Evolutionary conservation across 805 yeast genomes (phyloP), one percentile per base, ranked within the genome.

Genomic region (Candida schatavii): DNA sequence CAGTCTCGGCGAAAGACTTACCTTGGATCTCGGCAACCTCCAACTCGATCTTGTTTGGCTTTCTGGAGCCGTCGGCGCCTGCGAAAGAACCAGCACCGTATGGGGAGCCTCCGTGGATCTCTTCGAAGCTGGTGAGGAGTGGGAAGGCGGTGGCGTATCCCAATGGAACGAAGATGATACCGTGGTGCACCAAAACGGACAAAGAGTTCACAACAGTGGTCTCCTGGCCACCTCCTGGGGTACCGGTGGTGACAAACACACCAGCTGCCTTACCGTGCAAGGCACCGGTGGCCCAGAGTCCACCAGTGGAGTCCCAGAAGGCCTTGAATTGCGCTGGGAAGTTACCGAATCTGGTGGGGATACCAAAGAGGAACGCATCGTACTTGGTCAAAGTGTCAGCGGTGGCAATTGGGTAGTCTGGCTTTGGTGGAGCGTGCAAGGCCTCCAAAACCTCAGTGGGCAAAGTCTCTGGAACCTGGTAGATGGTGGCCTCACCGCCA

Each of bases 51-150:
- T 68, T 77, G 42, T 80, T 58, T 35, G 89, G 85, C 49, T 61
- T 64, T 72, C 91, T 81, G 32, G 88, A 76, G 52, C 95, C 95
- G 56, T 83, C 88, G 19, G 79, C 68, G 49, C 84, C 91, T 27
- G 95, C 88, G 50, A 75, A 72, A 44, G 86, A 70, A 57, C 91
- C 93, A 34, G 95, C 88, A 65, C 95, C 95, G 85, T 88, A 88
- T 40, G 95, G 78, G 42, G 90, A 78, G 54, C 85, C 83, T 55
- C 95, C 95, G 58, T 83, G 90, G 43, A 76, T 72, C 67, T 83
- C 90, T 17, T 71, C 74, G 44, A 83, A 56, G 61, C 74, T 74
- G 49, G 77, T 52, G 52, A 81, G 61, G 45, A 76, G 75, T 38
- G 77, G 74, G 58, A 80, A 79, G 31, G 71, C 74, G 28, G 72